These are phyloP conservation scores for Adansonia gregorii DNA, from an alignment of 441 rosid genomes.

Conservation along the genomic window DNA sequence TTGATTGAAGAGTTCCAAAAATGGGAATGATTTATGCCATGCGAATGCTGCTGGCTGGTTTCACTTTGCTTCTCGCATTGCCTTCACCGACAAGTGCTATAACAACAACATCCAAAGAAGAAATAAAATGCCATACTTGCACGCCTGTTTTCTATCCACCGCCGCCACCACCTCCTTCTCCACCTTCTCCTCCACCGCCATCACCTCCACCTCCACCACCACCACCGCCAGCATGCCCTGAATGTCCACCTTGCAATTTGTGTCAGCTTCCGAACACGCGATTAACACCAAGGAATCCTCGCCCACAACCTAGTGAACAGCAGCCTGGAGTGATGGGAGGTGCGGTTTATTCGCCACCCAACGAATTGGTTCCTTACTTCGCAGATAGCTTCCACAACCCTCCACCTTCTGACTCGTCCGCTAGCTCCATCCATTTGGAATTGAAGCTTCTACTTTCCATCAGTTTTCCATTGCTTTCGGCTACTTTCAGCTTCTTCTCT, in stretches of 20 bases:
- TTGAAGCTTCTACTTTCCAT: background rate
- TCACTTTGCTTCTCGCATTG: background rate
- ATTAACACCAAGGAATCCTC: background rate
- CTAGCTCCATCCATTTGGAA: background rate
- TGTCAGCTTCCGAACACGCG: background rate
- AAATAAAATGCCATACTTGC: conserved; percentile 12
- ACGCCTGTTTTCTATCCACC: background rate
- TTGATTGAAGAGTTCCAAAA: background rate
- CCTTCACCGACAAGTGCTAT: background rate
- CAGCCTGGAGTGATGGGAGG: background rate
- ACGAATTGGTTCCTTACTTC: conserved; percentile 13
- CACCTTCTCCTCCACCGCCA: background rate
- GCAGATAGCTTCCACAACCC: background rate
- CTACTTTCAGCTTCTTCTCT: background rate
- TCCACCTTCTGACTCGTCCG: background rate
- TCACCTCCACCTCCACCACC: background rate
- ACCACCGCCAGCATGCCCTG: background rate
- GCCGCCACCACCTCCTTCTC: background rate
- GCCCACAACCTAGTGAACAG: no score
- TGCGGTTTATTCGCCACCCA: background rate
- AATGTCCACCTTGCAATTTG: background rate
- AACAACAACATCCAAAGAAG: background rate
- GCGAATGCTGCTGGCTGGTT: background rate
- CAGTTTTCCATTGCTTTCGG: background rate
- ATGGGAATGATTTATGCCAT: background rate